Evolutionary conservation across 176 grass and related monocot genomes (phyloP).

Genomic region (Urochloa ruziziensis): DNA sequence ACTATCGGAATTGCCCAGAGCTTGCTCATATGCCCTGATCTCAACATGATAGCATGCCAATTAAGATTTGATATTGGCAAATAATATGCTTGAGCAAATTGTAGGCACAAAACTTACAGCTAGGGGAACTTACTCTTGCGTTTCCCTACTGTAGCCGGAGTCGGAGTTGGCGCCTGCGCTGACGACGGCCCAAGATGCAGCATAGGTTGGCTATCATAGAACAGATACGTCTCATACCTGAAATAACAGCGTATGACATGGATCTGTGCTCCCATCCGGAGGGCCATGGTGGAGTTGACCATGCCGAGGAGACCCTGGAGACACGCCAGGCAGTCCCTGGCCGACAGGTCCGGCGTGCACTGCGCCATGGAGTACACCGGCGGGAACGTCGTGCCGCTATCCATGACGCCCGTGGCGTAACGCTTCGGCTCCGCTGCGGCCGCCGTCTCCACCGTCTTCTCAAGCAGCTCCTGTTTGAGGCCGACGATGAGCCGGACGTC

Average conservation of each 20-base stretch:
- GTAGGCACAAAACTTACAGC: no score
- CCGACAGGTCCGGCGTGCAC: slow-evolving; percentile 28
- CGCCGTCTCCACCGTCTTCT: neutral
- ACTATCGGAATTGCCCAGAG: slow-evolving; percentile 10
- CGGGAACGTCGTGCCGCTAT: neutral
- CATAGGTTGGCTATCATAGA: neutral
- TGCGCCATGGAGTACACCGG: neutral
- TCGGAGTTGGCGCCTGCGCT: neutral
- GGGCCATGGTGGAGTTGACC: slow-evolving; percentile 14
- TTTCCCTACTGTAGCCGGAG: neutral
- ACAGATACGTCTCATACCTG: neutral
- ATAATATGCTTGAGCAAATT: neutral
- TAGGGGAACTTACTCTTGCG: neutral
- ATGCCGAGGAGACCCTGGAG: neutral
- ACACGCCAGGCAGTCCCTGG: neutral
- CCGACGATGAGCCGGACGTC: neutral
- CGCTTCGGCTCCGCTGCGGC: neutral
- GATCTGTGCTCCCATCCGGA: slow-evolving; percentile 2
- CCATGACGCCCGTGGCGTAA: neutral
- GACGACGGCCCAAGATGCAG: neutral
- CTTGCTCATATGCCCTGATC: neutral
- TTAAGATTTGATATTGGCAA: neutral
- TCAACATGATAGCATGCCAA: neutral
- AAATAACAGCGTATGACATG: slow-evolving; percentile 1
- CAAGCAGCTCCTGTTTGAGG: slow-evolving; percentile 7